Evolutionary conservation across 768 basidiomycete species (phyloP), one percentile per base, ranked within the genome.

Genomic region (Trametes meyenii): DNA sequence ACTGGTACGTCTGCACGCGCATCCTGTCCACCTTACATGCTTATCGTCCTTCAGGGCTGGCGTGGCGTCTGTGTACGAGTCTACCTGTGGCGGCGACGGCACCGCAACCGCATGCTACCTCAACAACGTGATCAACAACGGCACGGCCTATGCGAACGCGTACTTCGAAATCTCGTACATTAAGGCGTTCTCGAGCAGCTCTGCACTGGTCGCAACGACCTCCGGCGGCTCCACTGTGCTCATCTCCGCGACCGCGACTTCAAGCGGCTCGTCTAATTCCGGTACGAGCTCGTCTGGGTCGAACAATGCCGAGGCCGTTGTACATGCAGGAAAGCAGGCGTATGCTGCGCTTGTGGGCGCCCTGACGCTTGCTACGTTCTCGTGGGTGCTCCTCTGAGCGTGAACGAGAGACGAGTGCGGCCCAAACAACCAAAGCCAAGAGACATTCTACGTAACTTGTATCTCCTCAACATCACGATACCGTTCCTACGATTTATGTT

Each of bases 101-200:
- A 56, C 74, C n/a, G 77, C 77, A 10, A 79, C 79, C 4, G 55
- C 71, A 36, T 83, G 80, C 67, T 83, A 85, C 70, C 74, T 80
- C 49, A 76, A 80, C 62, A 80, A 80, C 69, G 83, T 85, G 16
- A 76, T 80, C 36, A 79, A 81, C 42, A 73, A 78, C 53, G 74
- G 77, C 46, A 69, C 77, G 21, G 74, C 76, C 52, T 83, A 76
- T 71, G 79, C 78, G 63, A 63, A 74, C 24, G 83, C 83, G 0
- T 85, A 82, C 72, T 90, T 87, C 64, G 86, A 88, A 71, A 76
- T 89, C 69, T 76, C 78, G 44, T 84, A 82, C 62, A 72, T 90
- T 53, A 82, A 83, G 13, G 81, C 82, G 5, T 87, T 85, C 69
- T 70, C 77, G 24, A 75, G 70, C 39, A 63, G 55, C 61, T 48